These are phyloP conservation scores for Primulina eburnea DNA, from an alignment of 257 asterid genomes.

Conservation along the genomic window DNA sequence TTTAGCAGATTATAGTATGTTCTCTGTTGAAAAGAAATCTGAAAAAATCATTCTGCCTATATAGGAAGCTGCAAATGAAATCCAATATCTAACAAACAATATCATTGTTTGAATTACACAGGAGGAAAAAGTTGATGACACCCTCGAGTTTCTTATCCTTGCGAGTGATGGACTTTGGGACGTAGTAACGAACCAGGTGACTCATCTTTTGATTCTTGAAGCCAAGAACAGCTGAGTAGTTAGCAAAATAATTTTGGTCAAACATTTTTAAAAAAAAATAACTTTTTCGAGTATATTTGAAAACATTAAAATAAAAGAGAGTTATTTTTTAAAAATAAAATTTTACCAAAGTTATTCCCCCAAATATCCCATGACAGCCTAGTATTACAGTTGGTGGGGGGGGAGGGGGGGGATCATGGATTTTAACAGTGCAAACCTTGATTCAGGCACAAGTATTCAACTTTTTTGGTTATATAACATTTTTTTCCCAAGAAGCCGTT, in stretches of 20 bases:
- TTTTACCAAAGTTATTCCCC: no score
- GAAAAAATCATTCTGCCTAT: not conserved
- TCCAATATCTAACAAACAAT: not conserved
- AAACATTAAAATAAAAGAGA: no score
- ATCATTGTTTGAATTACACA: constrained; percentile 20
- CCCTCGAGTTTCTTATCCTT: constrained; percentile 56
- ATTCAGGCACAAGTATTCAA: not conserved
- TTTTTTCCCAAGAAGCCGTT: not conserved
- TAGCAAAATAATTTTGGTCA: no score
- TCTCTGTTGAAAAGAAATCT: not conserved
- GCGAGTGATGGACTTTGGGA: constrained; percentile 93
- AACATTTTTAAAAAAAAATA: no score
- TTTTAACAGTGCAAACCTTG: not conserved
- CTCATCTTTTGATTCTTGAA: not conserved
- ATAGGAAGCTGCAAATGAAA: not conserved
- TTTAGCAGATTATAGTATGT: no score
- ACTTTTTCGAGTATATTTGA: no score
- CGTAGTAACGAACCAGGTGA: constrained; percentile 71
- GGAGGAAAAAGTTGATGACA: constrained; percentile 70
- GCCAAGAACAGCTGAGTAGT: no score
- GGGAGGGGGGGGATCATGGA: not conserved
- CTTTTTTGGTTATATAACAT: not conserved
- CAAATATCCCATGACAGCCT: not conserved
- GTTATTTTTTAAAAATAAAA: no score
- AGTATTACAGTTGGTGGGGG: not conserved